These are phyloP conservation scores for Mucor circinelloides DNA, from an alignment of 371 early-diverging fungal genomes.

Conservation along the genomic window DNA sequence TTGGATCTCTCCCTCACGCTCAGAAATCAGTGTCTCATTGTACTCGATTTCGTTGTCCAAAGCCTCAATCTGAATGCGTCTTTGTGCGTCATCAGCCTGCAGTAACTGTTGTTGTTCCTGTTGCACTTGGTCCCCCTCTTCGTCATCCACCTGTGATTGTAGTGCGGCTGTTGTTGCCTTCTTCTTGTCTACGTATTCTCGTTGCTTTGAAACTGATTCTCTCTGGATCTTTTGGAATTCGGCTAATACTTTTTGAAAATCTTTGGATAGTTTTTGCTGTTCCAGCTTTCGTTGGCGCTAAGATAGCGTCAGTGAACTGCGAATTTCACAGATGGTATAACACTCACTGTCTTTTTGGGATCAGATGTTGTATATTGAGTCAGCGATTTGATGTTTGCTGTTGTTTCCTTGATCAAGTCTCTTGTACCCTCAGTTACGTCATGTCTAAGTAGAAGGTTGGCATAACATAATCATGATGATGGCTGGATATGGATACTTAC, in stretches of 20 bases:
- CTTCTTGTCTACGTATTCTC: constrained; percentile 81
- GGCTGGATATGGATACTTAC: constrained; percentile 38
- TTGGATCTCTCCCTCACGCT: constrained; percentile 90
- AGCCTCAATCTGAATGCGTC: constrained; percentile 69
- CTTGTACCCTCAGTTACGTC: constrained; percentile 81
- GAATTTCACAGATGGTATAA: background rate
- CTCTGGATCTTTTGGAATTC: constrained; percentile 89
- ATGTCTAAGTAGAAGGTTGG: constrained; percentile 54
- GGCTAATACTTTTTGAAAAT: constrained; percentile 87
- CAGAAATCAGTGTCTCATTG: constrained; percentile 89
- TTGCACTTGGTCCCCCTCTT: constrained; percentile 55
- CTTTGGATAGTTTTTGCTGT: constrained; percentile 85
- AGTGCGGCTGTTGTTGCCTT: constrained; percentile 52
- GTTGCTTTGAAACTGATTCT: constrained; percentile 81
- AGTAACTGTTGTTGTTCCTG: constrained; percentile 27
- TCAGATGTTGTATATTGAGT: constrained; percentile 44
- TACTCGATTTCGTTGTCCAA: constrained; percentile 92
- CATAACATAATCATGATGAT: background rate
- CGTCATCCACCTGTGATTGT: constrained; percentile 29
- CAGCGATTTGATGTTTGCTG: constrained; percentile 72
- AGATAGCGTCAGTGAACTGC: background rate
- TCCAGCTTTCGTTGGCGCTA: constrained; percentile 77
- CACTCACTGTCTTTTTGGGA: constrained; percentile 33
- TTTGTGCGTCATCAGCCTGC: constrained; percentile 68
- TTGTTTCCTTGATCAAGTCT: constrained; percentile 79